Percentiles rank a stretch among this genome's conserved stretches.
Conservation (phyloP, 108 stramenopile species). For the Thalassiosira profunda region DNA sequence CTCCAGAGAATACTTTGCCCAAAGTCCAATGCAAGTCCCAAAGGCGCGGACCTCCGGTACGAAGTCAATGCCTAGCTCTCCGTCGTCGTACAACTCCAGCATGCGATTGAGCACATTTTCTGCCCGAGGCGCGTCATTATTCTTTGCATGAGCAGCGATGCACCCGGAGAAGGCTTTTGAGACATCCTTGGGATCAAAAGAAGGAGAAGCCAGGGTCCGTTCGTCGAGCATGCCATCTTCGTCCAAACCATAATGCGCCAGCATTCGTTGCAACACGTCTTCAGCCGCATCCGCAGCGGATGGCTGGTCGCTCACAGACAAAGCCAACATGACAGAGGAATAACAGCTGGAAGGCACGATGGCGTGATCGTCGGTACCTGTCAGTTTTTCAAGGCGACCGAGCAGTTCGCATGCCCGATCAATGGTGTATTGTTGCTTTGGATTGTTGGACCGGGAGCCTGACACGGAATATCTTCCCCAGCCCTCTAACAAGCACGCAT, state of each 20-base stretch:
- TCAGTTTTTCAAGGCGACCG: constrained; percentile 16
- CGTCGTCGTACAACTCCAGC: constrained; percentile 41
- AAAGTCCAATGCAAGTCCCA: constrained; percentile 39
- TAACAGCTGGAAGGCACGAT: constrained; percentile 35
- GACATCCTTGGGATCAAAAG: constrained; percentile 33
- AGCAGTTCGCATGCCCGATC: constrained; percentile 36
- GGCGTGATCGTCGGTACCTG: background rate
- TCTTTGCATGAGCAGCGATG: constrained; percentile 46
- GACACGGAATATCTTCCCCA: constrained; percentile 46
- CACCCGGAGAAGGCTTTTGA: constrained; percentile 42
- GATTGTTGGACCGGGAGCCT: background rate
- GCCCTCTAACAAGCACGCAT: constrained; percentile 29
- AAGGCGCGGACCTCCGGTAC: constrained; percentile 43
- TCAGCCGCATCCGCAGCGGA: constrained; percentile 25
- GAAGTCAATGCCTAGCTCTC: constrained; percentile 24
- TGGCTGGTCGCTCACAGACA: constrained; percentile 30
- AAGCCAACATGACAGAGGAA: constrained; percentile 36
- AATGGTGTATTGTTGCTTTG: constrained; percentile 16
- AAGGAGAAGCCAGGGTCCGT: background rate
- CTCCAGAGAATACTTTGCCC: constrained; percentile 20
- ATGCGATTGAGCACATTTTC: constrained; percentile 37
- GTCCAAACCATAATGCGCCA: constrained; percentile 10
- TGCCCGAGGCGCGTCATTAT: constrained; percentile 44
- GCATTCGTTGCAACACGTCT: constrained; percentile 39
- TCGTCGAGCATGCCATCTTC: background rate